Percentiles rank a stretch among this genome's conserved stretches.
Conservation (phyloP, 805 yeast species). For the Yarrowia hollandica region DNA sequence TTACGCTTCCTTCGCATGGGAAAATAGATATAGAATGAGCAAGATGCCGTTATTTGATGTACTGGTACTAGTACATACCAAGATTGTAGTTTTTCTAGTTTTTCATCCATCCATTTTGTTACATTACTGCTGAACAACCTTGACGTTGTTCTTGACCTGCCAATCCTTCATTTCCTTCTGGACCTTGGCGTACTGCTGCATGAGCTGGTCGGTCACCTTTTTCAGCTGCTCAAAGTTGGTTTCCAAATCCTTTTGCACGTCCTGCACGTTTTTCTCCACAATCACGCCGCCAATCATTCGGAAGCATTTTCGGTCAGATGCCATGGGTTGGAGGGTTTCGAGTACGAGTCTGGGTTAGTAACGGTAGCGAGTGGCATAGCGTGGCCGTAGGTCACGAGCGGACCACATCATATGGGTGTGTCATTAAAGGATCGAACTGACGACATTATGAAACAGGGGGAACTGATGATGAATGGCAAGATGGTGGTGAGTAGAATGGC, state of each 20-base stretch:
- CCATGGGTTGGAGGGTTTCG: slow-evolving; percentile 54
- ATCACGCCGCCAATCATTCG: slow-evolving; percentile 94
- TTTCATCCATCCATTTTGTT: no score
- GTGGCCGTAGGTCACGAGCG: background rate
- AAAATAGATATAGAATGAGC: no score
- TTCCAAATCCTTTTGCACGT: slow-evolving; percentile 63
- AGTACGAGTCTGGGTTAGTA: slow-evolving; percentile 48
- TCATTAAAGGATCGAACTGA: no score
- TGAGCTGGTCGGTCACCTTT: slow-evolving; percentile 45
- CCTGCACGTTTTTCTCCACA: slow-evolving; percentile 78
- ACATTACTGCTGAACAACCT: slow-evolving; percentile 45
- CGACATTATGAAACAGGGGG: no score
- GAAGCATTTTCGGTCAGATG: slow-evolving; percentile 70
- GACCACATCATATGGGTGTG: no score
- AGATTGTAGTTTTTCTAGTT: background rate
- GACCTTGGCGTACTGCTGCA: slow-evolving; percentile 45
- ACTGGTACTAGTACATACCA: no score
- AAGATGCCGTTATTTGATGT: no score
- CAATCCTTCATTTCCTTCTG: slow-evolving; percentile 50
- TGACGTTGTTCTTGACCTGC: slow-evolving; percentile 53
- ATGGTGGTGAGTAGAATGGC: no score
- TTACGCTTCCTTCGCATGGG: no score
- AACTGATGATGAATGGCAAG: no score
- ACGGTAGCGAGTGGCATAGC: no score
- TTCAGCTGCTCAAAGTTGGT: slow-evolving; percentile 55